Evolutionary conservation across 2,329 filamentous ascomycete species (phyloP), one percentile per base, ranked within the genome.

Genomic region (Geosmithia putterillii): DNA sequence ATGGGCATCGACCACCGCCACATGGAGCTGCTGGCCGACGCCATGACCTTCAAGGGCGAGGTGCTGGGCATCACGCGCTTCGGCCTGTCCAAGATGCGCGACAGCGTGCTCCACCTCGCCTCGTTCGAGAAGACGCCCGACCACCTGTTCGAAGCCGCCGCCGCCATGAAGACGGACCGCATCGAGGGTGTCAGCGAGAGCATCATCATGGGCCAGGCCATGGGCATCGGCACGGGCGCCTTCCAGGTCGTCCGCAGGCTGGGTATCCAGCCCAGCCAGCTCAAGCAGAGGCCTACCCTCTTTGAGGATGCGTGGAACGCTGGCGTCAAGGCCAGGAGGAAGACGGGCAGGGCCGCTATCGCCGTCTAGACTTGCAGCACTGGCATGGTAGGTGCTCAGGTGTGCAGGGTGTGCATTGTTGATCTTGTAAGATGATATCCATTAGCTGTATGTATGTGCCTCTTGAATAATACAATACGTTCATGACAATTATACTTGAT

Each of bases 1-100:
- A 95, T 98, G 88, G 81, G 79, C 61, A 96, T 98, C 55, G 92
- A 98, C 63, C 90, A 89, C 38, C 85, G 92, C 44, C 92, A 98
- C 66, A 96, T 98, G 88, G 84, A 95, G 60, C 75, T 98, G 17
- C 77, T 98, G 2, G 90, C 92, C 10, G 92, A 98, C 56, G 89
- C 95, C 43, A 98, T 98, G 92, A 96, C 92, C 1, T 96, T 90
- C 73, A 96, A 95, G 68, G 92, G 92, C 42, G 90, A 96, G 52
- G 86, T 98, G 0, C 74, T 95, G 17, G 92, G 92, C 42, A 98
- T 98, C 58, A 98, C 92, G 2, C 83, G 92, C 25, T 96, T 96
- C 61, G 92, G 92, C 42, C 72, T 98, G 21, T 85, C 88, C 45
- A 98, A 96, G 71, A 96, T 95, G 83, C 76, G 92, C 42, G 92